These are phyloP conservation scores for Colletotrichum acutatum DNA, from an alignment of 2,329 filamentous ascomycete genomes.

Conservation along the genomic window DNA sequence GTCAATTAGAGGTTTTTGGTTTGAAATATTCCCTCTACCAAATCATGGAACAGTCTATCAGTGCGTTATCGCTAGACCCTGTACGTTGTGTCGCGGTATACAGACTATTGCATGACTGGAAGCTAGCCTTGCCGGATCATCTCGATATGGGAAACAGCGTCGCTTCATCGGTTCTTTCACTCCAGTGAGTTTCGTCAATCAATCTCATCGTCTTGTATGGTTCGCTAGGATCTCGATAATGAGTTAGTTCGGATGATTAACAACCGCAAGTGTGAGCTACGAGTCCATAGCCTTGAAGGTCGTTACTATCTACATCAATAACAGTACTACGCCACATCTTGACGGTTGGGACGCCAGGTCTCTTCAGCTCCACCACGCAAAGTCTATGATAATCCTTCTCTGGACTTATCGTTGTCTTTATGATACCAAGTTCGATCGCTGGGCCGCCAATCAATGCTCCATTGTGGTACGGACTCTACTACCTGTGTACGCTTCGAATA, in stretches of 20 bases:
- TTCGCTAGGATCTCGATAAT: too few species aligned
- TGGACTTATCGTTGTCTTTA: slow-evolving; percentile 41
- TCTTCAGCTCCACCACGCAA: slow-evolving; percentile 50
- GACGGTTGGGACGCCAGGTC: slow-evolving; percentile 55
- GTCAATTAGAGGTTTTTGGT: not conserved
- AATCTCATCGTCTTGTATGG: not conserved
- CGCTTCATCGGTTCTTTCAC: not conserved
- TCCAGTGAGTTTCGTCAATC: not conserved
- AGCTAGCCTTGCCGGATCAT: not conserved
- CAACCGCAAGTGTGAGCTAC: not conserved
- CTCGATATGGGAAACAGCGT: slow-evolving; percentile 6
- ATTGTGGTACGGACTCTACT: slow-evolving; percentile 2
- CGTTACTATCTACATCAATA: not conserved
- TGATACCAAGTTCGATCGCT: slow-evolving; percentile 39
- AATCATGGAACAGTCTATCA: slow-evolving; percentile 2
- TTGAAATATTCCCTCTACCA: slow-evolving; percentile 23
- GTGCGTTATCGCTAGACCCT: not conserved
- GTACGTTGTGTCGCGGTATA: slow-evolving; percentile 4
- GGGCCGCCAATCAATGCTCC: slow-evolving; percentile 26
- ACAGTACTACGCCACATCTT: slow-evolving; percentile 21
- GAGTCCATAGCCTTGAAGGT: slow-evolving; percentile 21
- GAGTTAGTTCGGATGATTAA: not conserved
- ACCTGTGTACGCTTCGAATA: not conserved
- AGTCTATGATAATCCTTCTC: slow-evolving; percentile 35
- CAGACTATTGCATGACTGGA: slow-evolving; percentile 21